Evolutionary conservation across 768 basidiomycete species (phyloP), one percentile per base, ranked within the genome.

Genomic region (Porphyrellus cyaneotinctus): DNA sequence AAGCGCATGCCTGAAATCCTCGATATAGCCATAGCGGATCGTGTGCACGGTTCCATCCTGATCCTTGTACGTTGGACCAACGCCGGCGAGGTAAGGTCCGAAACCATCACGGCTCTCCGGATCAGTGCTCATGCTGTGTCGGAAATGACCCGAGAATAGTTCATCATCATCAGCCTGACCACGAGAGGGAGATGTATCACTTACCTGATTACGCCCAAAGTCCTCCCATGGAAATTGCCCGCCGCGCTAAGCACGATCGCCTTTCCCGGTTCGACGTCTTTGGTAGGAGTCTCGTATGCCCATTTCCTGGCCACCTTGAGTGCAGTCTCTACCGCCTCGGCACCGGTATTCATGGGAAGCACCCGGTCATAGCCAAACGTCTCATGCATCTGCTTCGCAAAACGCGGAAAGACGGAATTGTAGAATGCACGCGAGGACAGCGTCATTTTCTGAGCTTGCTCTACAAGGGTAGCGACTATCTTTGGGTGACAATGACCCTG

Each of bases 301-400:
- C 97, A 98, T 75, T 97, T 97, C 60, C 97, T 74, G 0, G 97
- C 87, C 17, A 98, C 79, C 78, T 99, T 99, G 68, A 99, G 71
- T n/a, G 87, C 83, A 0, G 95, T 97, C 75, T 99, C 97, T 49
- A 98, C 97, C 9, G 97, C 97, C 66, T 99, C 97, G 1, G 94
- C 94, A 42, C 95, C 95, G 1, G 95, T 98, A 78, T 99, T 99
- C 94, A 98, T 97, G 22, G 95, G 95, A 10, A 98, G 77, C 2
- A 97, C 92, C 85, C 93, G 94, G 57, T 95, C 95, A 69, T 89
- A 97, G 13, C 86, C 87, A 64, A 95, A 93, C 72, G 89, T 81
- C 53, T 82, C 74, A 2, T 88, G 91, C 53, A 97, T 77, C 68
- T 83, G 80, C 73, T 89, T 78, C 1, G 94, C 92, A 69, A 94